Evolutionary conservation across 345 rosid genomes (phyloP).

Genomic region (Aegle marmelos): DNA sequence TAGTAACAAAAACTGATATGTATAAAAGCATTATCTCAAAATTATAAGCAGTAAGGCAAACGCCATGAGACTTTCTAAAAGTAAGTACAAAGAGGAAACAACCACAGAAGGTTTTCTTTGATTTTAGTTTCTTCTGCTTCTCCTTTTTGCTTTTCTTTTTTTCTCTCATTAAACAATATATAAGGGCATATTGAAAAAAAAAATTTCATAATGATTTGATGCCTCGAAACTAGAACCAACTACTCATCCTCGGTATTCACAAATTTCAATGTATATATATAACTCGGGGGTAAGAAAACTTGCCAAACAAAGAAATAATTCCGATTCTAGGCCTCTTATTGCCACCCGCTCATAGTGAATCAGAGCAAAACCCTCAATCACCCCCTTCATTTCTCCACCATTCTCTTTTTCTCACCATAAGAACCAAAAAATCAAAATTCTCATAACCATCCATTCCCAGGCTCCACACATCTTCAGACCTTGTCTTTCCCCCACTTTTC

Average conservation of each 20-base stretch:
- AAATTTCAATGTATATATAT: conserved; percentile 14
- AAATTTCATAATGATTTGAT: background rate
- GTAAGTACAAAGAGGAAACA: background rate
- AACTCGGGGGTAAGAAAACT: background rate
- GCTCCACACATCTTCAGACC: background rate
- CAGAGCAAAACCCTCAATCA: background rate
- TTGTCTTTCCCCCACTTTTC: background rate
- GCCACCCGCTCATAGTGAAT: background rate
- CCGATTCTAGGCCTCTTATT: background rate
- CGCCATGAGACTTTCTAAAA: background rate
- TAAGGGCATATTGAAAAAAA: background rate
- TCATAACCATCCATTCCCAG: background rate
- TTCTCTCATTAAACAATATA: background rate
- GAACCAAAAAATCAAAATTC: background rate
- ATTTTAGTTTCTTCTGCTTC: background rate
- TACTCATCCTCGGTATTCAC: conserved; percentile 21
- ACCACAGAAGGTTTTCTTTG: background rate
- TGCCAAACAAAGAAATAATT: background rate
- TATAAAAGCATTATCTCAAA: background rate
- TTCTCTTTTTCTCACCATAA: background rate
- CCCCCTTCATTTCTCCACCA: background rate
- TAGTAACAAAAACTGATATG: background rate
- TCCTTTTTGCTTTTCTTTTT: background rate
- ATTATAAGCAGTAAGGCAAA: background rate
- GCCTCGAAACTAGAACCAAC: background rate